Percentiles rank a stretch among this genome's conserved stretches.
phyloP scores from a whole-genome alignment of 2,329 filamentous ascomycete species.

The Ophiocordyceps camponoti-floridani region DNA sequence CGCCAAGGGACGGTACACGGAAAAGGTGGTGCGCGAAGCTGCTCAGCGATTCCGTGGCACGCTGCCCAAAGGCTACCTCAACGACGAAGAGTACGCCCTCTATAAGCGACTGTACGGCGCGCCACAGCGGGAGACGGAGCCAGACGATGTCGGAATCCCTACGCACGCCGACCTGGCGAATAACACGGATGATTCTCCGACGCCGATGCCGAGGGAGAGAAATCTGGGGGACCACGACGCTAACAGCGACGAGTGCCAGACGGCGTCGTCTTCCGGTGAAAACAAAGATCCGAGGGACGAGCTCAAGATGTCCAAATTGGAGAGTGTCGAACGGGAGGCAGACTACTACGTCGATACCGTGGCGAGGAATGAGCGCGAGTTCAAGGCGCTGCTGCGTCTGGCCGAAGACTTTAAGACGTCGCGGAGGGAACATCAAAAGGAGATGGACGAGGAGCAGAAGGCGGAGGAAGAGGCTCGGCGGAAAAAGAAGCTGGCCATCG shows the following conservation, averaged over 20 bases:
- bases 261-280: constrained; percentile 15
- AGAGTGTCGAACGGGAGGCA: constrained; percentile 4
- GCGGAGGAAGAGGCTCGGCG: constrained; percentile 9
- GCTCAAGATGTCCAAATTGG: neutral
- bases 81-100: constrained; percentile 49
- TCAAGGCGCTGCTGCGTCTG: constrained; percentile 31
- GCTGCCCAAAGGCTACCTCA: constrained; percentile 54
- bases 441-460: constrained; percentile 8
- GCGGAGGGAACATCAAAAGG: constrained; percentile 15
- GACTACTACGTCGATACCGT: constrained; percentile 26
- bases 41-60: constrained; percentile 61
- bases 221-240: neutral
- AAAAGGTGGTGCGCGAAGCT: constrained; percentile 50
- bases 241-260: neutral
- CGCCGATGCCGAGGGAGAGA: too few species aligned
- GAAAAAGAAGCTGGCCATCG: neutral
- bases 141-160: constrained; percentile 39
- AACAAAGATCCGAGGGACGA: constrained; percentile 3
- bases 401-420: constrained; percentile 38
- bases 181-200: too few species aligned
- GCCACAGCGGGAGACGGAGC: constrained; percentile 42
- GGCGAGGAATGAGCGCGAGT: constrained; percentile 36
- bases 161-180: constrained; percentile 17
- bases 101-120: constrained; percentile 72
- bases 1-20: constrained; percentile 24